Percentiles rank a stretch among this genome's conserved stretches.
These are phyloP conservation scores for Camelina laxa DNA, from an alignment of 345 rosid genomes.

Conservation along the genomic window DNA sequence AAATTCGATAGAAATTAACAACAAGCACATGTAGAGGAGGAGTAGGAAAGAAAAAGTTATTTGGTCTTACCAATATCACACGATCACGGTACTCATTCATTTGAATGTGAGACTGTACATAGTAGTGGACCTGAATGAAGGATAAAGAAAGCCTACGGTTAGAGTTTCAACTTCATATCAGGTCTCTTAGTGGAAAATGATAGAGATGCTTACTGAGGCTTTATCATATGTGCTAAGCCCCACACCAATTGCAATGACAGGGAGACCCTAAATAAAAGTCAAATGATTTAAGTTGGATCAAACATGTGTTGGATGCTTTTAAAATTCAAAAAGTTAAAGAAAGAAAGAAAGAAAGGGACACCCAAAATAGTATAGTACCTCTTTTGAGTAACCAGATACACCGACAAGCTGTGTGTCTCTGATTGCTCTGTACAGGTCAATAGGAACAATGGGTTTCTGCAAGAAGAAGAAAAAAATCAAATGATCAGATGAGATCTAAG, in stretches of 20 bases:
- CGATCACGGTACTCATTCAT: constrained; percentile 97
- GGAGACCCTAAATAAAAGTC: constrained; percentile 68
- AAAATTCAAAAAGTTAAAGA: not conserved
- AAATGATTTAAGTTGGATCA: not conserved
- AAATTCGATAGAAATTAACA: not conserved
- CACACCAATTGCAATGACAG: constrained; percentile 84
- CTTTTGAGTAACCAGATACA: constrained; percentile 86
- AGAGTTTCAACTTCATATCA: constrained; percentile 24
- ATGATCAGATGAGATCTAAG: constrained; percentile 18
- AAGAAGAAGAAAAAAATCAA: not conserved
- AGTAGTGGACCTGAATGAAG: constrained; percentile 69
- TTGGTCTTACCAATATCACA: constrained; percentile 69
- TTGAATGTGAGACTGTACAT: constrained; percentile 97
- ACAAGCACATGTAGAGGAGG: not conserved
- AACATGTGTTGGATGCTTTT: constrained; percentile 14
- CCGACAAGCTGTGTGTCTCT: constrained; percentile 95
- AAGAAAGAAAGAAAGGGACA: constrained; percentile 17
- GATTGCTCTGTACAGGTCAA: constrained; percentile 76
- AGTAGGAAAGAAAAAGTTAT: not conserved
- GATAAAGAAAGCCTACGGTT: constrained; percentile 4
- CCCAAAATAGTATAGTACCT: constrained; percentile 57
- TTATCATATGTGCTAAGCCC: constrained; percentile 94
- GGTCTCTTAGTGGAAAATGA: constrained; percentile 3
- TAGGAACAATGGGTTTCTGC: constrained; percentile 89
- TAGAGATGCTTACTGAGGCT: constrained; percentile 76